Percentiles rank a stretch among this genome's conserved stretches.
phyloP scores from a whole-genome alignment of 2,329 filamentous ascomycete species.

The Nemania sp. region DNA sequence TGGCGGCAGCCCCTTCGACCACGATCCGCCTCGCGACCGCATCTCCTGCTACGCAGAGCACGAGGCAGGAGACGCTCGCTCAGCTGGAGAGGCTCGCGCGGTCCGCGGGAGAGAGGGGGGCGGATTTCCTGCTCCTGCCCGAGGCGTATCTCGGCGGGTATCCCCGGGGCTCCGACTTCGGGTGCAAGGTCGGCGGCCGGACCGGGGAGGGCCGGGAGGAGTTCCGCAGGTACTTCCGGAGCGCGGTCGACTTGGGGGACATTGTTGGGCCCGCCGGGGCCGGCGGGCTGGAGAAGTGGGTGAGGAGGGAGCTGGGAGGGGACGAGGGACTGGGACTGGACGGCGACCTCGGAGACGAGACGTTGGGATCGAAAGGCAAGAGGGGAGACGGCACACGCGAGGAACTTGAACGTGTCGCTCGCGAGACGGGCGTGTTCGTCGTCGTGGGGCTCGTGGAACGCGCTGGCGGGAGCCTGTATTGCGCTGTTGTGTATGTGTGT shows the following conservation, averaged over 20 bases:
- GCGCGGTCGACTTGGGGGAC: slow-evolving; percentile 83
- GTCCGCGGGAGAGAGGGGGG: slow-evolving; percentile 59
- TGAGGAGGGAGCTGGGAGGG: slow-evolving; percentile 57
- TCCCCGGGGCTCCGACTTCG: slow-evolving; percentile 79
- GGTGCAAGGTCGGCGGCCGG: slow-evolving; percentile 72
- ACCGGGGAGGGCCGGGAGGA: slow-evolving; percentile 76
- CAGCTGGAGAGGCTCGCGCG: slow-evolving; percentile 67
- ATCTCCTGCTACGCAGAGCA: slow-evolving; percentile 57
- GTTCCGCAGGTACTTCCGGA: slow-evolving; percentile 78
- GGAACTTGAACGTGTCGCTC: slow-evolving; percentile 74
- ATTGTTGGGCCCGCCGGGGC: slow-evolving; percentile 51
- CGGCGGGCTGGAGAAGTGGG: slow-evolving; percentile 65
- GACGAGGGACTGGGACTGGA: slow-evolving; percentile 7
- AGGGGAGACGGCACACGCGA: slow-evolving; percentile 76
- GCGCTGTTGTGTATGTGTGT: slow-evolving; percentile 80
- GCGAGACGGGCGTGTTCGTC: slow-evolving; percentile 79
- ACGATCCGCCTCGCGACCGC: slow-evolving; percentile 59
- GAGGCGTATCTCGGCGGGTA: slow-evolving; percentile 94
- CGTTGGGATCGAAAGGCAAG: slow-evolving; percentile 30
- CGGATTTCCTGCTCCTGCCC: slow-evolving; percentile 81
- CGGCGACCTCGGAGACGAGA: slow-evolving; percentile 5
- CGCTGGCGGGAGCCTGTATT: slow-evolving; percentile 82
- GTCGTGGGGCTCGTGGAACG: slow-evolving; percentile 81
- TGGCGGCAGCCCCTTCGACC: slow-evolving; percentile 20
- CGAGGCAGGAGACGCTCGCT: slow-evolving; percentile 63